These are phyloP conservation scores for Acanthamoeba lugdunensis DNA, from an alignment of 208 protist genomes.

Conservation along the genomic window DNA sequence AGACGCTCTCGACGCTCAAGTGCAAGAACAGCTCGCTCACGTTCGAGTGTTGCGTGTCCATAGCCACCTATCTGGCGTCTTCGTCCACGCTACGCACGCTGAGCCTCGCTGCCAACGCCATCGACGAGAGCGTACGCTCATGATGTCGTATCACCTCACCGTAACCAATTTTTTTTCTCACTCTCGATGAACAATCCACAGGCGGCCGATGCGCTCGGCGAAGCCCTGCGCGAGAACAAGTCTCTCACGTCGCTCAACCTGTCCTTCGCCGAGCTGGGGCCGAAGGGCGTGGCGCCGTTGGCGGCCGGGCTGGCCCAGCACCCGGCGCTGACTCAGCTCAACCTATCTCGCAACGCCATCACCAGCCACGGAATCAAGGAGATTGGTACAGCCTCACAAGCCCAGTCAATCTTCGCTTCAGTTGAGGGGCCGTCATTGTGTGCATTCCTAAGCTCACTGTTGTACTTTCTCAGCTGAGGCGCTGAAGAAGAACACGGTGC, in stretches of 20 bases:
- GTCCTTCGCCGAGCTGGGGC: not conserved
- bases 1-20: constrained; percentile 17
- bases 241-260: constrained; percentile 41
- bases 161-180: not conserved
- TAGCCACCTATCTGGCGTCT: not conserved
- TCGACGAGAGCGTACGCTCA: not conserved
- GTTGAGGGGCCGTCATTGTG: not conserved
- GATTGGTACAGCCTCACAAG: not conserved
- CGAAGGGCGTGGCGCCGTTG: not conserved
- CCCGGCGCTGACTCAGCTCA: not conserved
- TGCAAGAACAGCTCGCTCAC: not conserved
- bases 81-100: not conserved
- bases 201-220: constrained; percentile 33
- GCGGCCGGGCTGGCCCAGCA: not conserved
- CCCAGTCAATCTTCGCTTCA: not conserved
- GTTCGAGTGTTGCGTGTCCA: not conserved
- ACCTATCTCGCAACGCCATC: constrained; percentile 31
- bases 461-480: not conserved
- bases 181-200: not conserved
- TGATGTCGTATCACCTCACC: not conserved
- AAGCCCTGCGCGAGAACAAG: not conserved
- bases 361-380: not conserved
- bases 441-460: not conserved
- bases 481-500: constrained; percentile 11
- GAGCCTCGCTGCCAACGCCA: constrained; percentile 27